Conservation (phyloP, 2,329 filamentous ascomycete genomes). For the Verticillium alfalfae region DNA sequence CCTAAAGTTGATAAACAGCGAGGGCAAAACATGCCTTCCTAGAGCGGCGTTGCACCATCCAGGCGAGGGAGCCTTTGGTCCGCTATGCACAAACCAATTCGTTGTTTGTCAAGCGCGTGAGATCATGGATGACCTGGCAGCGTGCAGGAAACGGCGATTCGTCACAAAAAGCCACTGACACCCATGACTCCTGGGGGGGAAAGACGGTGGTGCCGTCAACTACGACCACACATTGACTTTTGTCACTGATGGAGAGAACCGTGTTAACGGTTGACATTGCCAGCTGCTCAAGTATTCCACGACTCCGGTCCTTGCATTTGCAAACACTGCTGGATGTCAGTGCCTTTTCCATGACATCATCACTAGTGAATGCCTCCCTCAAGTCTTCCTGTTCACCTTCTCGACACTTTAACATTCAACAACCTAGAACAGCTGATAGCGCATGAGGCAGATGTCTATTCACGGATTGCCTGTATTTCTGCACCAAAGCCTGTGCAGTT, state of each 20-base stretch:
- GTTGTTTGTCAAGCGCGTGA: not conserved
- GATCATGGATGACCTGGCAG: not conserved
- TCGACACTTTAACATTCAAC: too few species aligned
- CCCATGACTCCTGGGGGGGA: not conserved
- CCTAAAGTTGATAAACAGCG: too few species aligned
- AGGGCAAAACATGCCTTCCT: too few species aligned
- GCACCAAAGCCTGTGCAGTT: not conserved
- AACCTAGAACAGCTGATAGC: too few species aligned
- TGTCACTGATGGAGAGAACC: not conserved
- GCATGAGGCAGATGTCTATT: too few species aligned
- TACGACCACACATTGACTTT: not conserved
- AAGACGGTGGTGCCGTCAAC: not conserved
- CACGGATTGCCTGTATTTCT: not conserved
- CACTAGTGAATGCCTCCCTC: not conserved
- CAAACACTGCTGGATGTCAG: not conserved
- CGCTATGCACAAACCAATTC: too few species aligned
- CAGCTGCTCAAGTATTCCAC: too few species aligned
- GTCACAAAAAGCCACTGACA: not conserved
- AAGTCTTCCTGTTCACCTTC: too few species aligned
- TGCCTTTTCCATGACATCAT: not conserved
- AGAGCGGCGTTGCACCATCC: too few species aligned
- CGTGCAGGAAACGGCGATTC: not conserved
- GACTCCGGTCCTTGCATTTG: not conserved
- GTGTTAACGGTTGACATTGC: too few species aligned
- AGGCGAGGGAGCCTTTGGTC: too few species aligned